These are phyloP conservation scores for Tuber indicum DNA, from an alignment of 495 filamentous ascomycete species.

Conservation along the genomic window DNA sequence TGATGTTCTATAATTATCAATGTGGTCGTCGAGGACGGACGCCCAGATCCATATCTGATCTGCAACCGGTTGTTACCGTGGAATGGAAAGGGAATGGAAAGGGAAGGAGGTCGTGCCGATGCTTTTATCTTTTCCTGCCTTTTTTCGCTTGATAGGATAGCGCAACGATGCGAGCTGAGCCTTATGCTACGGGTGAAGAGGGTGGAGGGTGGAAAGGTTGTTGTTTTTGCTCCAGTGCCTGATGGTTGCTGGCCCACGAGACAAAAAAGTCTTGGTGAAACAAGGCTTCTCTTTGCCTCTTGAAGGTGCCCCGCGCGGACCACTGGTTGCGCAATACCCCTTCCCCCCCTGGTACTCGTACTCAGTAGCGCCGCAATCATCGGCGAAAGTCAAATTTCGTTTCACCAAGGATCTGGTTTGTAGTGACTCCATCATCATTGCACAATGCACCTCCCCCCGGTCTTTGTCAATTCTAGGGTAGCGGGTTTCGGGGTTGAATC, in stretches of 20 bases:
- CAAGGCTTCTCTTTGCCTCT: background rate
- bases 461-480: background rate
- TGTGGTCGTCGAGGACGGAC: constrained; percentile 27
- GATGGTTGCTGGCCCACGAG: background rate
- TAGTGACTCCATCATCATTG: background rate
- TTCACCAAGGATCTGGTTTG: background rate
- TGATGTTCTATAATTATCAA: constrained; percentile 12
- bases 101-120: background rate
- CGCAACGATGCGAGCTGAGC: background rate
- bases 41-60: constrained; percentile 39
- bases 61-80: constrained; percentile 10
- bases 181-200: background rate
- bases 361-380: background rate
- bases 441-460: background rate
- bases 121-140: background rate
- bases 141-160: background rate
- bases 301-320: background rate
- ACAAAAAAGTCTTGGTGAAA: background rate
- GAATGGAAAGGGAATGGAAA: background rate
- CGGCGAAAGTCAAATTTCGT: background rate
- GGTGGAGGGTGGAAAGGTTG: background rate
- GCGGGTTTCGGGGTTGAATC: background rate
- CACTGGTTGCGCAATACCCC: background rate
- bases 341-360: background rate
- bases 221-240: background rate